phyloP scores from a whole-genome alignment of 2,329 filamentous ascomycete genomes.

The Colletotrichum nymphaeae region DNA sequence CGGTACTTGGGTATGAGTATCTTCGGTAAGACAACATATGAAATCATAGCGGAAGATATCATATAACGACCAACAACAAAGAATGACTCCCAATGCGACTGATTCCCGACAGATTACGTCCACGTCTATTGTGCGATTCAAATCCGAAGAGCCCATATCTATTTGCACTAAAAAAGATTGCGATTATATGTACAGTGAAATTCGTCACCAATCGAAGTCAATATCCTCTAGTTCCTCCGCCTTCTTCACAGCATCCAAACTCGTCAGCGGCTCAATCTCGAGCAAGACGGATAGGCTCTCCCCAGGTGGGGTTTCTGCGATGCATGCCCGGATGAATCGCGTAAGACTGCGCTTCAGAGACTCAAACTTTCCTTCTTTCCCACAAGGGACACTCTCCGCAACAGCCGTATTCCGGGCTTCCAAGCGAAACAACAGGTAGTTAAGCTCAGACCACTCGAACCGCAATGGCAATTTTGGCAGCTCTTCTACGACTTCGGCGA shows the following conservation, averaged over 20 bases:
- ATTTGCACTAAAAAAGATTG: no score
- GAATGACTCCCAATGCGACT: no score
- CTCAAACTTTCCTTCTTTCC: neutral
- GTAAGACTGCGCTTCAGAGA: neutral
- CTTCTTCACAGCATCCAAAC: neutral
- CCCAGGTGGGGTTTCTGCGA: neutral
- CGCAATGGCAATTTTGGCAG: neutral
- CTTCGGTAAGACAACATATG: no score
- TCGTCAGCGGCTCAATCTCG: neutral
- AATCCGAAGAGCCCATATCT: no score
- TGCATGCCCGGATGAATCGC: neutral
- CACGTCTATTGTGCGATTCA: no score
- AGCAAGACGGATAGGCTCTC: neutral
- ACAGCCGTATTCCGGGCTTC: neutral
- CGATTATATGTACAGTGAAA: no score
- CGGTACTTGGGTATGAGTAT: no score
- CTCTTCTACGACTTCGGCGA: neutral
- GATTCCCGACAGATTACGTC: no score
- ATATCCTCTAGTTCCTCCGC: neutral
- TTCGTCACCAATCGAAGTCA: neutral
- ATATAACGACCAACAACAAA: no score
- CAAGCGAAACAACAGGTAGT: neutral
- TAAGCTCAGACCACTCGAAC: neutral
- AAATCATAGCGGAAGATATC: no score
- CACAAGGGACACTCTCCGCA: neutral